Base-by-base conservation (phyloP, 805 yeast genomes). In the Nakazawaea peltata region DNA sequence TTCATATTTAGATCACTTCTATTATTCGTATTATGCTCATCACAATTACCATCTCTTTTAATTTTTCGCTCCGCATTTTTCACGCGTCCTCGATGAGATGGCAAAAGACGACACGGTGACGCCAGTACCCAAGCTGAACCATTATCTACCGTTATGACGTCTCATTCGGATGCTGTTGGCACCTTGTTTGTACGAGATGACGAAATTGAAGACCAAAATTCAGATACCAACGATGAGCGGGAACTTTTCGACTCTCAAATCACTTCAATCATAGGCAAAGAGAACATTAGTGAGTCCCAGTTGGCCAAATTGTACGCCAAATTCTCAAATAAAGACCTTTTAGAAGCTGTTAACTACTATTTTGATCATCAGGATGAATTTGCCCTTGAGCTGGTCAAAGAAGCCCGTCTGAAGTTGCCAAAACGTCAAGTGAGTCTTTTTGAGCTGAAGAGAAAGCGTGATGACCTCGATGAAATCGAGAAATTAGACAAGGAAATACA, bases 301-400 rank as follows among this genome's bases (percentile, higher is more conserved):
- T 42, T 57, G 2, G 36, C 39, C 5, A 25, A 34, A 12, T 43
- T 67, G 10, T 57, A 42, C 33, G 41, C 45, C 2, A 53, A 50
- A 36, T 61, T 52, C 39, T 43, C 45, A n/a, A 34, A 42, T 12
- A 32, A 44, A 0, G 46, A 44, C 1, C 46, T 67, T 3, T 41
- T 61, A 10, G 46, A 46, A n/a, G 69, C 74, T 1, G 56, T 64
- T 2, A 58, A 62, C 37, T 59, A 56, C 1, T 65, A 59, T 40
- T 57, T 65, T 37, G 71, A 65, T 30, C 33, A 41, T 22, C 41
- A 39, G 11, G 43, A 40, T 12, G 18, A 30, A n/a, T 44, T 36
- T 12, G 15, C 11, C 11, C 28, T 36, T 4, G 33, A 25, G 12
- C 30, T 19, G 4, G 11, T 34, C 7, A 24, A 26, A 9, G 25